Evolutionary conservation across 2,329 filamentous ascomycete species (phyloP).

Genomic region (Curvularia eragrostidis): DNA sequence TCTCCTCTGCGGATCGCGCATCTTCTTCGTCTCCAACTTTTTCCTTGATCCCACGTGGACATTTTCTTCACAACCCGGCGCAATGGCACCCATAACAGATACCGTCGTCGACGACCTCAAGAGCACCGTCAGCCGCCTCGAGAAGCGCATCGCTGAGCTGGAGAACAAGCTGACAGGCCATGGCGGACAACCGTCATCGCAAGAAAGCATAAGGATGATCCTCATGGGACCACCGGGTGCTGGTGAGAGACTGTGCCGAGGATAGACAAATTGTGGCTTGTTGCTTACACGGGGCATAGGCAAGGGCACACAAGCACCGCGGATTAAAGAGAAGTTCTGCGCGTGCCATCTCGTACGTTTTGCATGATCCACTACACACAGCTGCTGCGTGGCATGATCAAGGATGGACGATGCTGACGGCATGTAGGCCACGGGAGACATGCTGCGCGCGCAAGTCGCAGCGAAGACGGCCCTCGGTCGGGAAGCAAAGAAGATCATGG

Average conservation of each 20-base stretch:
- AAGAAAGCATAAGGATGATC: slow-evolving; percentile 86
- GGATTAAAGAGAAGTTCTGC: slow-evolving; percentile 97
- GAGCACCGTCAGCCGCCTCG: slow-evolving; percentile 81
- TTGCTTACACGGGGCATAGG: slow-evolving; percentile 62
- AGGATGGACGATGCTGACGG: slow-evolving; percentile 26
- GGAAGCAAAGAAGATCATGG: slow-evolving; percentile 99
- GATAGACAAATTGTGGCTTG: slow-evolving; percentile 4
- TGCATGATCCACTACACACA: too few relatives aligned
- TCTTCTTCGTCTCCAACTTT: slow-evolving; percentile 15
- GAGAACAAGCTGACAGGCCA: slow-evolving; percentile 70
- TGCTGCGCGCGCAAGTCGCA: slow-evolving; percentile 97
- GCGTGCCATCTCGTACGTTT: slow-evolving; percentile 90
- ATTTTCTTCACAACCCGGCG: slow-evolving; percentile 23
- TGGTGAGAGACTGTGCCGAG: slow-evolving; percentile 66
- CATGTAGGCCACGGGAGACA: slow-evolving; percentile 90
- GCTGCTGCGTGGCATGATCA: not conserved
- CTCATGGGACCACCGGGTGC: slow-evolving; percentile 97
- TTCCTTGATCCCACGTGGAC: slow-evolving; percentile 10
- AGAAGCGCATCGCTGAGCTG: slow-evolving; percentile 83
- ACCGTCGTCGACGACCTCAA: slow-evolving; percentile 81
- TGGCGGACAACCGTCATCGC: slow-evolving; percentile 47
- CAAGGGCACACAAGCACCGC: slow-evolving; percentile 98
- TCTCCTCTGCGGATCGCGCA: slow-evolving; percentile 26
- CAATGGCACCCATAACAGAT: slow-evolving; percentile 89
- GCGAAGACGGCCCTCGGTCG: slow-evolving; percentile 94